phyloP scores from a whole-genome alignment of 345 rosid genomes.

The Populus pruinosa region DNA sequence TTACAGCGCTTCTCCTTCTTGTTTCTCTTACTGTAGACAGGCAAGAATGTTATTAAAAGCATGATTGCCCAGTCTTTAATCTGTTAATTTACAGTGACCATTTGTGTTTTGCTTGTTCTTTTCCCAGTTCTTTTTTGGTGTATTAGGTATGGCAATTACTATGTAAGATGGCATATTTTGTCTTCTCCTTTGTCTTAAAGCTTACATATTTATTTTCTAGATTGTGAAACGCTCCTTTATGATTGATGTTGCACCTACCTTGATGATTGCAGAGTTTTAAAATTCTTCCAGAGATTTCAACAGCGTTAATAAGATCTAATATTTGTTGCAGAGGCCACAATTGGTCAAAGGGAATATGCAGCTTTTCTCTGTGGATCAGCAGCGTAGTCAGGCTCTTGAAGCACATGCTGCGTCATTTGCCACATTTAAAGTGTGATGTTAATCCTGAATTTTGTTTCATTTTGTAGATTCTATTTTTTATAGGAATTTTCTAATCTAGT shows the following conservation, averaged over 20 bases:
- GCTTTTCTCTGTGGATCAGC: slow-evolving; percentile 94
- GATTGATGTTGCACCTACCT: neutral
- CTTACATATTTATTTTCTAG: neutral
- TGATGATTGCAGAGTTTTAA: neutral
- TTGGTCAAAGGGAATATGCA: slow-evolving; percentile 97
- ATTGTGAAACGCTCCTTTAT: neutral
- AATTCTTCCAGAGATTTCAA: neutral
- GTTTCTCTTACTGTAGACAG: neutral
- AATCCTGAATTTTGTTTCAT: neutral
- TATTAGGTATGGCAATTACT: too few relatives aligned
- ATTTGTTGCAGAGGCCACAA: slow-evolving; percentile 58
- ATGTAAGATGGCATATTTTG: neutral
- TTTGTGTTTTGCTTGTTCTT: neutral
- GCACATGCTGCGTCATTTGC: slow-evolving; percentile 99
- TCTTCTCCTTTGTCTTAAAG: neutral
- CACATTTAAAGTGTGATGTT: slow-evolving; percentile 54
- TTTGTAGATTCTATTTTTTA: neutral
- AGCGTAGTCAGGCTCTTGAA: slow-evolving; percentile 95
- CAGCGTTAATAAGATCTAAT: neutral
- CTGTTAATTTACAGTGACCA: neutral
- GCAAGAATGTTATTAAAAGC: neutral
- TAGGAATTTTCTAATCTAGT: neutral
- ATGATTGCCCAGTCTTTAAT: neutral
- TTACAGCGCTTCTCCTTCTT: neutral
- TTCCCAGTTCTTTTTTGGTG: neutral